Conservation (phyloP, 2,329 filamentous ascomycete species). For the Nothomitra cinnamomea region DNA sequence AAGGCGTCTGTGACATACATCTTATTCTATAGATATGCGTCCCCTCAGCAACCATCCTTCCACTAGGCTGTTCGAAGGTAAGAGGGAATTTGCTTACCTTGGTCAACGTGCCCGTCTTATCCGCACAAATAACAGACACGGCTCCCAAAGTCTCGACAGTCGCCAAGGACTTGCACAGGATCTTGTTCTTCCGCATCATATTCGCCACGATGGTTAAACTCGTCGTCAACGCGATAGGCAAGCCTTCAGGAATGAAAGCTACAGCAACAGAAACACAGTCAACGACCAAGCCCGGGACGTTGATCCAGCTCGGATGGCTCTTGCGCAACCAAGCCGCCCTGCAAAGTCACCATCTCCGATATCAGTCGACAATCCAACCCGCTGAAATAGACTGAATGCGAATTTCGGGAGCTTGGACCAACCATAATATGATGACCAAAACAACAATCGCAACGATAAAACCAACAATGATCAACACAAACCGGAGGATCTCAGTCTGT, state of each 20-base stretch:
- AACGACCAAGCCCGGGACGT: slow-evolving; percentile 54
- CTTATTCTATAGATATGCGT: slow-evolving; percentile 34
- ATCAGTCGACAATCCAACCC: background rate
- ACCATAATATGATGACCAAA: slow-evolving; percentile 50
- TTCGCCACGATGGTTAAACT: slow-evolving; percentile 61
- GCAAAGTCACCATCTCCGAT: background rate
- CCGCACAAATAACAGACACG: slow-evolving; percentile 58
- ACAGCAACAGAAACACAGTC: slow-evolving; percentile 55
- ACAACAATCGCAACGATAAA: slow-evolving; percentile 51
- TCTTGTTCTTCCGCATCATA: slow-evolving; percentile 59
- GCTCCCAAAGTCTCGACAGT: slow-evolving; percentile 61
- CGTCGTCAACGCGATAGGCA: slow-evolving; percentile 52
- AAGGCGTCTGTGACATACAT: slow-evolving; percentile 58
- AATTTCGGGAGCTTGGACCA: slow-evolving; percentile 7
- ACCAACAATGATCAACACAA: slow-evolving; percentile 51
- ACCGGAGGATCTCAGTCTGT: slow-evolving; percentile 55
- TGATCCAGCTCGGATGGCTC: slow-evolving; percentile 52
- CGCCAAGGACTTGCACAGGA: slow-evolving; percentile 65
- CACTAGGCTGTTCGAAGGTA: background rate
- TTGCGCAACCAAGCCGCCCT: slow-evolving; percentile 55
- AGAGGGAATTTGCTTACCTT: slow-evolving; percentile 13
- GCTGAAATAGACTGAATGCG: too few relatives aligned
- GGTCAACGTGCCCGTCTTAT: slow-evolving; percentile 59
- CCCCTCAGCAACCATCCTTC: background rate
- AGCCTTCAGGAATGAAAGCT: slow-evolving; percentile 59